Evolutionary conservation across 257 asterid species (phyloP), one percentile per base, ranked within the genome.

Genomic region (Solanum gracilifrons): DNA sequence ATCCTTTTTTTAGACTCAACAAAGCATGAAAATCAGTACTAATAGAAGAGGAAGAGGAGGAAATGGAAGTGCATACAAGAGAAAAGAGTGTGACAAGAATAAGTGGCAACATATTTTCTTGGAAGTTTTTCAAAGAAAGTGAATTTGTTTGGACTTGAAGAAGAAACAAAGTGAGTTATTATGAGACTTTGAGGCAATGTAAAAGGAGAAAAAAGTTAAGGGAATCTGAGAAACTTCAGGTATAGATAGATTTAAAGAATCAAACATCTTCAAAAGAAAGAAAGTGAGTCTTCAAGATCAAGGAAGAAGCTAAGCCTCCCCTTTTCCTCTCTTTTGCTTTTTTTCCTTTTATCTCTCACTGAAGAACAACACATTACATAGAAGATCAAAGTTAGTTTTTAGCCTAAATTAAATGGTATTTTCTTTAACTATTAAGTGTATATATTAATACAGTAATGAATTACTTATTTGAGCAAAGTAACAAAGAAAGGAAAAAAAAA

Each of bases 241-340:
- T 88, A 85, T 89, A 87, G 73, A 86, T 84, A 86, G 86, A 89
- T 69, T 87, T 89, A 91, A 90, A 92, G 95, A 92, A 92, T 90
- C 95, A 92, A 93, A 91, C 98, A 94, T 95, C 90, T 90, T 64
- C 79, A 86, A 73, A 86, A 73, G 88, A 86, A 75, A 85, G 72
- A 91, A 86, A 86, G 91, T 88, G 77, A 92, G 96, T 88, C 92
- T 95, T 92, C 92, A 92, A 92, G 89, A 89, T 92, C 95, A 96
- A 94, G 95, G 95, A 92, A 91, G 96, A 92, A 93, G 94, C 89
- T 92, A 90, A 93, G 90, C 89, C 86, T 87, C 76, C 92, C 92
- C 95, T 92, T 96, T 94, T 90, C 88, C 88, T 46, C 83, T 85
- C 87, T 73, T 73, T 88, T 86, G 86, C 86, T 85, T 88, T 90